phyloP scores from a whole-genome alignment of 495 filamentous ascomycete species.

The Gamarada debralockiae region DNA sequence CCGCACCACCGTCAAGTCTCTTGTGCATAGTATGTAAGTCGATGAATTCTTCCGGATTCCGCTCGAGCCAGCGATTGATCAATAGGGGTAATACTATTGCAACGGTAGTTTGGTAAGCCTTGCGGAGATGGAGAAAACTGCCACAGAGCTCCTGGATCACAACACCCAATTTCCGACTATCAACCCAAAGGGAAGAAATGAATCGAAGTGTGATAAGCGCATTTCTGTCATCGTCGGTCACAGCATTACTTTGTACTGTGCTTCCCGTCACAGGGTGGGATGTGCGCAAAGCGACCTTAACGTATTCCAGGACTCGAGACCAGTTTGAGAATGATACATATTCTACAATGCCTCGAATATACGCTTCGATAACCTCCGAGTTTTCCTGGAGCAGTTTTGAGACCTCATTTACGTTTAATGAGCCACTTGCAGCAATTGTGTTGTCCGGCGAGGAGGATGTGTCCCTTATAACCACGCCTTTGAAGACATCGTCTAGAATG shows the following conservation, averaged over 20 bases:
- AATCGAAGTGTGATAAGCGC: conserved; percentile 48
- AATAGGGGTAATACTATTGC: conserved; percentile 53
- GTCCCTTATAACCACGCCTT: conserved; percentile 26
- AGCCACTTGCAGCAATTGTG: conserved; percentile 4
- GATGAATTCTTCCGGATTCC: conserved; percentile 58
- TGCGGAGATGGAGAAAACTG: conserved; percentile 58
- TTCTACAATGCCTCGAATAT: conserved; percentile 49
- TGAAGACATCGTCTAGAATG: conserved; percentile 26
- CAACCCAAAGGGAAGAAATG: conserved; percentile 56
- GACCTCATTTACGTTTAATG: conserved; percentile 24
- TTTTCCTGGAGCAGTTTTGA: conserved; percentile 28
- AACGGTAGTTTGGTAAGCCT: conserved; percentile 56
- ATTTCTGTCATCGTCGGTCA: conserved; percentile 47
- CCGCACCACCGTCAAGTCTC: conserved; percentile 55
- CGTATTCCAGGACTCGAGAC: conserved; percentile 50
- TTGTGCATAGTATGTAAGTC: conserved; percentile 51
- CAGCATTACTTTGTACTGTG: conserved; percentile 30
- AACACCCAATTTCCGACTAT: conserved; percentile 51
- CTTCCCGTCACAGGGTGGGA: conserved; percentile 32
- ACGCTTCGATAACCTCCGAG: conserved; percentile 35
- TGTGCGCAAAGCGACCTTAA: conserved; percentile 41
- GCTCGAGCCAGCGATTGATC: conserved; percentile 59
- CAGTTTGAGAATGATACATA: conserved; percentile 60
- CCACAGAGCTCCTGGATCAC: conserved; percentile 60
- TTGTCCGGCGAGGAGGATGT: conserved; percentile 3